These are phyloP conservation scores for Elsinoe fawcettii DNA, from an alignment of 2,329 filamentous ascomycete species.

Conservation along the genomic window DNA sequence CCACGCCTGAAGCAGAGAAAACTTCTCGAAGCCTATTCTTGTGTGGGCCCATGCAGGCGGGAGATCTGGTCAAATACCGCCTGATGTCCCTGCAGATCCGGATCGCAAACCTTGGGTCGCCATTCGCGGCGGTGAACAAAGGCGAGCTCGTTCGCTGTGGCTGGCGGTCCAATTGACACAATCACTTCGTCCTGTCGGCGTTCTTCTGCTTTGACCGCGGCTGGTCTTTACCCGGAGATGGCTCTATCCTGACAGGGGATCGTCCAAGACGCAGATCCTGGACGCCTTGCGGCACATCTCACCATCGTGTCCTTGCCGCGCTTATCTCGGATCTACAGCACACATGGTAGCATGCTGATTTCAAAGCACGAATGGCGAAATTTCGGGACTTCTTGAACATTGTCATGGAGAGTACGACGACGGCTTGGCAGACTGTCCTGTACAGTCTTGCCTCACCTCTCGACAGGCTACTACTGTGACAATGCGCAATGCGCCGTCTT, in stretches of 20 bases:
- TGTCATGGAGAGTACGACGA: too few relatives aligned
- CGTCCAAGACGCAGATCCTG: neutral
- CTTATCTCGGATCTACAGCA: neutral
- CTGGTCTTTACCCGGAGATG: too few relatives aligned
- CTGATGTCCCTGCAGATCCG: neutral
- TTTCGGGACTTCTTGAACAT: too few relatives aligned
- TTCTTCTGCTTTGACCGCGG: too few relatives aligned
- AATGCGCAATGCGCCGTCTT: too few relatives aligned
- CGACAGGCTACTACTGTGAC: too few relatives aligned
- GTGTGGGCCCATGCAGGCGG: neutral
- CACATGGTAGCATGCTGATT: neutral
- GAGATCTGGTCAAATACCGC: conserved; percentile 5
- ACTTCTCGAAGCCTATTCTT: neutral
- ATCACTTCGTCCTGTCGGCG: too few relatives aligned
- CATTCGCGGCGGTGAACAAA: neutral
- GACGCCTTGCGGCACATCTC: neutral
- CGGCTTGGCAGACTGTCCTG: too few relatives aligned
- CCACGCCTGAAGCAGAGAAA: neutral
- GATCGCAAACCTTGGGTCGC: neutral
- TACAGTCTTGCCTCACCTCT: too few relatives aligned
- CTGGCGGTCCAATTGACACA: too few relatives aligned
- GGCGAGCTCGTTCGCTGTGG: neutral
- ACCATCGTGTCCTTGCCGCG: neutral
- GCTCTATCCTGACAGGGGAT: too few relatives aligned
- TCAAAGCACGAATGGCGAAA: neutral